Conservation (phyloP, 495 filamentous ascomycete genomes). For the Daldinia concentrica region DNA sequence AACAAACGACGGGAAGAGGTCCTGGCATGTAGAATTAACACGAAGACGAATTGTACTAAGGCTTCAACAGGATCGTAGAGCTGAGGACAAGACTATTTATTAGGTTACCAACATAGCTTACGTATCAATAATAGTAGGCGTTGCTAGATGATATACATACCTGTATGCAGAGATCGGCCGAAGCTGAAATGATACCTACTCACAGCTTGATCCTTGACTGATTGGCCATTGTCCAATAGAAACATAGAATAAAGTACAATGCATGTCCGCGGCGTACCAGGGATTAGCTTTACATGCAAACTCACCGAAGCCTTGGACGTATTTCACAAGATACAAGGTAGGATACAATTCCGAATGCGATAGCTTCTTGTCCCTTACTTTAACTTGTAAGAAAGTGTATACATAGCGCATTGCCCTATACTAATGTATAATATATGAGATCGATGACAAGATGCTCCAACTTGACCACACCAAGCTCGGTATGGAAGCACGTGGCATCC, state of each 20-base stretch:
- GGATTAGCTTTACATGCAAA: neutral
- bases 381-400: neutral
- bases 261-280: neutral
- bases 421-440: no score
- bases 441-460: no score
- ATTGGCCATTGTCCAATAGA: conserved; percentile 33
- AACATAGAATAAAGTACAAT: conserved; percentile 14
- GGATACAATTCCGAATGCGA: no score
- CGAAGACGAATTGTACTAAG: no score
- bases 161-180: conserved; percentile 18
- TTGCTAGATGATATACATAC: no score
- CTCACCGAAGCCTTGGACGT: no score
- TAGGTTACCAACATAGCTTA: neutral
- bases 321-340: no score
- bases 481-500: conserved; percentile 28
- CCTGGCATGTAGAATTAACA: neutral
- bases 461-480: conserved; percentile 24
- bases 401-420: no score
- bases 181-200: conserved; percentile 14
- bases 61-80: neutral
- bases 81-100: conserved; percentile 26
- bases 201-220: conserved; percentile 3
- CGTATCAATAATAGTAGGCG: no score
- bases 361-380: neutral
- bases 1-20: neutral